Base-by-base conservation (phyloP, 202 grass and related monocot species). In the Setaria italica region DNA sequence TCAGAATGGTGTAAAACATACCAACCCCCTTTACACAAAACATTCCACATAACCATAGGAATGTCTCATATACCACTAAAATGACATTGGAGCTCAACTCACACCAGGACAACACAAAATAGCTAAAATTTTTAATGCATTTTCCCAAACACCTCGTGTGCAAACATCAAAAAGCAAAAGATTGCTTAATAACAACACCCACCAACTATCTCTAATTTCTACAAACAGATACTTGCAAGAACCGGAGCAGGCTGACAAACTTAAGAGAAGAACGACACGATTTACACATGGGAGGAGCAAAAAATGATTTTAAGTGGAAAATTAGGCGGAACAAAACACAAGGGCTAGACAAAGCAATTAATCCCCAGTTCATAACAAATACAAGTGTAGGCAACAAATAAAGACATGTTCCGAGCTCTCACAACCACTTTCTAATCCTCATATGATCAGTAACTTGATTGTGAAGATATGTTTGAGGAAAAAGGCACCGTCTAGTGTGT, bases 1-100 rank as follows among this genome's bases (percentile, higher is more conserved):
- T 79, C 25, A 64, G 12, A 88, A 86, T 63, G 30, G 60, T 37
- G 6, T 74, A 85, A 83, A 65, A 85, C 70, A 66, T 33, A 82
- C 69, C 73, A 63, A 55, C 37, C 35, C 10, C 55, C 55, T 71
- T 15, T 35, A 88, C 68, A 72, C 14, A 49, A 20, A 78, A 30
- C 9, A 51, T 67, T 80, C 72, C 11, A 64, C 43, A 57, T 65
- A 64, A 48, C 62, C 37, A 67, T 37, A 57, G 69, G 21, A 58
- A 43, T 46, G 9, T 6, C 34, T n/a, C 12, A 39, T 30, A 69
- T 17, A 32, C 9, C 11, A 41, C 62, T 54, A 55, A 34, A 6
- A 51, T 80, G 62, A 30, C 29, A 51, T 14, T n/a, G 35, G 12
- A 15, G 12, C 32, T 55, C 78, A 69, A 55, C 29, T 20, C 14